These are phyloP conservation scores for Cladophialophora yegresii DNA, from an alignment of 2,329 filamentous ascomycete species.

Conservation along the genomic window DNA sequence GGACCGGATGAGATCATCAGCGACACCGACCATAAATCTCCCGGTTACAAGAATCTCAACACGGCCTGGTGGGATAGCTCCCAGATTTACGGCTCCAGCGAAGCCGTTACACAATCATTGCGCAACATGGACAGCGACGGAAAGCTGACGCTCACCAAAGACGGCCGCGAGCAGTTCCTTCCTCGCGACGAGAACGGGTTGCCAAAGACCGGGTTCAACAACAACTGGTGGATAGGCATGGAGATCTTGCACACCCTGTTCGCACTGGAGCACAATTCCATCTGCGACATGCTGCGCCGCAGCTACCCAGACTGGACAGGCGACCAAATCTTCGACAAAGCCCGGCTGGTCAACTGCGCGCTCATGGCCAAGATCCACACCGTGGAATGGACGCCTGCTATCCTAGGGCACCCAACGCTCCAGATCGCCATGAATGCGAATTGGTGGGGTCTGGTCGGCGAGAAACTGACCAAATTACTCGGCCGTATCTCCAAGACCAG, in stretches of 20 bases:
- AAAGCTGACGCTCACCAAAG: constrained; percentile 44
- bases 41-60: constrained; percentile 49
- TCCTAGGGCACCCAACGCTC: constrained; percentile 49
- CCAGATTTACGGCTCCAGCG: constrained; percentile 51
- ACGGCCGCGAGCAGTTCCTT: constrained; percentile 42
- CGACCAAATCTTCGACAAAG: constrained; percentile 51
- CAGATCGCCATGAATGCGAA: constrained; percentile 51
- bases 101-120: constrained; percentile 43
- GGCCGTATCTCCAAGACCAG: constrained; percentile 47
- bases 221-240: constrained; percentile 53
- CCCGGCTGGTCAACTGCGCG: constrained; percentile 50
- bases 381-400: constrained; percentile 54
- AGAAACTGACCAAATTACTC: constrained; percentile 46
- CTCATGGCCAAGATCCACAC: constrained; percentile 56
- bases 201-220: constrained; percentile 47
- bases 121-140: constrained; percentile 44
- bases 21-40: constrained; percentile 43
- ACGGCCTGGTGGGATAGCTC: constrained; percentile 53
- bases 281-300: constrained; percentile 45
- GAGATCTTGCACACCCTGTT: constrained; percentile 53
- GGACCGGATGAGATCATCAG: constrained; percentile 40
- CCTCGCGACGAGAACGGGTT: constrained; percentile 44
- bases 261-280: constrained; percentile 51
- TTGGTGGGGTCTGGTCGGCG: constrained; percentile 51
- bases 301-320: constrained; percentile 44